Evolutionary conservation across 768 basidiomycete species (phyloP).

Genomic region (Myochromella boudieri): DNA sequence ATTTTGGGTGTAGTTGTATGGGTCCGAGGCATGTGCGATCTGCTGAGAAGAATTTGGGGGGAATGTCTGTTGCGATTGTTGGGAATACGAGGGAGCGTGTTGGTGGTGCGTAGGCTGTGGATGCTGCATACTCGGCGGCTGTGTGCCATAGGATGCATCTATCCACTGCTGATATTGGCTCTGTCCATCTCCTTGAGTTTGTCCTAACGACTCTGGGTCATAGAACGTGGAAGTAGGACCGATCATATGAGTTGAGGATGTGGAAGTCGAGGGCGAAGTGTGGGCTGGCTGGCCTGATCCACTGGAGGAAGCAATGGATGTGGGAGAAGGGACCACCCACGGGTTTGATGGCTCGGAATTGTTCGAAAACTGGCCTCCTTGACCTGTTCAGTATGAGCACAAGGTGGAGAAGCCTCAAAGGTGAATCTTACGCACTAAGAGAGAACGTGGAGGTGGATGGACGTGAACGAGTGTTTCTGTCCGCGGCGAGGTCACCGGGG

Average conservation of each 20-base stretch:
- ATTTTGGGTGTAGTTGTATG: conserved; percentile 25
- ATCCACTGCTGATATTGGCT: conserved; percentile 45
- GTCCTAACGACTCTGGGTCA: conserved; percentile 39
- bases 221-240: conserved; percentile 55
- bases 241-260: conserved; percentile 44
- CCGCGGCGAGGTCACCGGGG: conserved; percentile 28
- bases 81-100: conserved; percentile 6
- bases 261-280: conserved; percentile 17
- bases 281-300: conserved; percentile 11
- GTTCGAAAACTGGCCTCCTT: conserved; percentile 8
- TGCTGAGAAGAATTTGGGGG: conserved; percentile 16
- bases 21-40: conserved; percentile 21
- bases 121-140: conserved; percentile 24
- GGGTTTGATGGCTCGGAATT: conserved; percentile 9
- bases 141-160: conserved; percentile 27
- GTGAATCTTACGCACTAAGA: conserved; percentile 19
- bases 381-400: conserved; percentile 13
- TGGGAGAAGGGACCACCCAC: conserved; percentile 13
- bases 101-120: conserved; percentile 24
- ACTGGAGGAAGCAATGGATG: conserved; percentile 16
- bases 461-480: conserved; percentile 21
- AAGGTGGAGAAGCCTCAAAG: conserved; percentile 2
- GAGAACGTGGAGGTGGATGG: conserved; percentile 20
- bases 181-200: conserved; percentile 23
- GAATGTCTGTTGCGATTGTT: conserved; percentile 19